Percentiles rank a stretch among this genome's conserved stretches.
Conservation (phyloP, 2,329 filamentous ascomycete species). For the Colletotrichum siamense region DNA sequence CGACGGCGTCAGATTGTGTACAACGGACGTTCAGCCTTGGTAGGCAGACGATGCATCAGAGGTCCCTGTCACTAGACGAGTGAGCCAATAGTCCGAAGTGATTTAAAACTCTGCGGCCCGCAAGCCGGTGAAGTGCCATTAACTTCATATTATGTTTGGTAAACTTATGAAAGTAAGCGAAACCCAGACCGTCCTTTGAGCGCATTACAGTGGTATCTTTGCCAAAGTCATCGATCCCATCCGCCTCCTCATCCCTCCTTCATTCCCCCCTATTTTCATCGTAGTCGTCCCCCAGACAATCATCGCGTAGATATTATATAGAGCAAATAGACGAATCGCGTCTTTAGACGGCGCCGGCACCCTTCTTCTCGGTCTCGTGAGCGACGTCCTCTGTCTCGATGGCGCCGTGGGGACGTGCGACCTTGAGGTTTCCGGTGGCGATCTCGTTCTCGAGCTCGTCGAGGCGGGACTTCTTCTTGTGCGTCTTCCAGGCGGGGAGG, state of each 20-base stretch:
- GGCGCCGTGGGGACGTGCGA: conserved; percentile 21
- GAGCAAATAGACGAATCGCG: neutral
- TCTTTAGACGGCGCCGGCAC: neutral
- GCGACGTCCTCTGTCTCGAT: neutral
- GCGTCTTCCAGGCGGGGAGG: conserved; percentile 62
- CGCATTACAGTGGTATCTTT: neutral
- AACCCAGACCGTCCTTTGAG: neutral
- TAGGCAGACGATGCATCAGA: neutral
- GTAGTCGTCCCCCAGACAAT: neutral
- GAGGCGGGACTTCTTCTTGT: conserved; percentile 46
- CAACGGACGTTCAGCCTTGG: neutral
- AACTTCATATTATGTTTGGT: neutral
- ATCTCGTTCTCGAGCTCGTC: conserved; percentile 54
- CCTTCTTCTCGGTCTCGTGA: conserved; percentile 20
- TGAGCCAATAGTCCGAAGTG: neutral
- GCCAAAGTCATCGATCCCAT: neutral
- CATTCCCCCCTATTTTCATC: neutral
- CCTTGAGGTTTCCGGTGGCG: conserved; percentile 48
- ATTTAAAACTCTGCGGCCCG: neutral
- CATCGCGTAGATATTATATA: neutral
- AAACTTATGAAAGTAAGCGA: neutral
- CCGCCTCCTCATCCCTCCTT: neutral
- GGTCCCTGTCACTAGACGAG: neutral
- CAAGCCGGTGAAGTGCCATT: neutral
- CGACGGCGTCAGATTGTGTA: neutral